Evolutionary conservation across 2,329 filamentous ascomycete genomes (phyloP), one percentile per base, ranked within the genome.

Genomic region (Fusarium sublunatum): DNA sequence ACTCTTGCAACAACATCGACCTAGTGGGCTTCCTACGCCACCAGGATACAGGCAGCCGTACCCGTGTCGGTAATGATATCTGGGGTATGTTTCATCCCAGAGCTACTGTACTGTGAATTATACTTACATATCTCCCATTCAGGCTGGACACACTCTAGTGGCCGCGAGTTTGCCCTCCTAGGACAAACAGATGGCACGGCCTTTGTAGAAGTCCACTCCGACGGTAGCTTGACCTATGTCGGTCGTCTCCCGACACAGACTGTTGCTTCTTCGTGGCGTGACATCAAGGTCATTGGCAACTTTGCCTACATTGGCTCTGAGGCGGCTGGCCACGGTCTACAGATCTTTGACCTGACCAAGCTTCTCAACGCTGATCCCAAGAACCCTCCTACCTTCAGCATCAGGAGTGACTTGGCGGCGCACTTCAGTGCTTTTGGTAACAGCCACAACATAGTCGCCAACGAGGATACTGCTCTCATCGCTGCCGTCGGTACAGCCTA

Each of bases 311-410:
- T 80, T 29, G 78, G 78, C 7, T 74, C 75, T 38, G 78, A 80
- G 63, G 80, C 83, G 1, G 59, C 65, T 7, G 71, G 75, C 50
- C 86, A 88, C 69, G 83, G 83, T 44, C 79, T 89, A 24, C 86
- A 89, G 71, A 82, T 88, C 70, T 89, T 89, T 64, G 86, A 89
- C 70, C 79, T 88, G 78, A 83, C 76, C 66, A 87, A 75, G 76
- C 77, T 86, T 4, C 70, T 81, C 29, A 72, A 72, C 24, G 66
- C 54, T 8, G 28, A 29, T 29, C 28, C 11, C 11, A 11, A 29
- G 8, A 29, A 29, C 28, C 28, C 28, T 29, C 28, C 28, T 29
- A 29, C 28, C 28, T 83, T 40, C 22, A 40, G 36, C n/a, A 22
- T 22, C n/a, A 22, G 22, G 36, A 40, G 9, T 4, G 36, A 40